Evolutionary conservation across 495 filamentous ascomycete species (phyloP).

Genomic region (Thermochaetoides thermophila): DNA sequence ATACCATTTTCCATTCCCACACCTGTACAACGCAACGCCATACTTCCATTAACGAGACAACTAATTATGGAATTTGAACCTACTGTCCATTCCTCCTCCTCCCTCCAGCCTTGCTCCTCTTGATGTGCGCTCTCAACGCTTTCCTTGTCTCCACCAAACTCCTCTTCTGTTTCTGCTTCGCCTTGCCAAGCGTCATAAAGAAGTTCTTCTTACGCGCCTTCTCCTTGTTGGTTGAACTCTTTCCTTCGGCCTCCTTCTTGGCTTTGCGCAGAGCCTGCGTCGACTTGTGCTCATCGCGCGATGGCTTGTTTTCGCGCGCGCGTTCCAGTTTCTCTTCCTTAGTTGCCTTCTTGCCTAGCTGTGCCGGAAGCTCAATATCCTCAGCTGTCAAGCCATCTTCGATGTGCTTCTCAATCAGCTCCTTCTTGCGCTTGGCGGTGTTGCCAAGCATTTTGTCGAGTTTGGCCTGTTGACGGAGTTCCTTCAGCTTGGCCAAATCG

Average conservation of each 20-base stretch:
- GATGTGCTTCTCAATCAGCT: conserved; percentile 43
- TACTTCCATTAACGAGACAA: too few relatives aligned
- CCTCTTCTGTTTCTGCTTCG: conserved; percentile 80
- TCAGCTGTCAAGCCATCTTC: conserved; percentile 78
- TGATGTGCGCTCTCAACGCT: conserved; percentile 65
- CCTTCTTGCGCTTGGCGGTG: conserved; percentile 29
- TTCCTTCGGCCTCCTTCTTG: conserved; percentile 72
- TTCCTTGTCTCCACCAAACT: conserved; percentile 71
- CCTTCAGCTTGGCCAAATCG: conserved; percentile 80
- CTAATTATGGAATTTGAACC: too few relatives aligned
- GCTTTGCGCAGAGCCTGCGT: conserved; percentile 67
- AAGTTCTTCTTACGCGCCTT: conserved; percentile 96
- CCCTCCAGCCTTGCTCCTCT: conserved; percentile 71
- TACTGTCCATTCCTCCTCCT: conserved; percentile 62
- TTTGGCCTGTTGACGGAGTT: conserved; percentile 60
- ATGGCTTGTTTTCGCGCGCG: conserved; percentile 59
- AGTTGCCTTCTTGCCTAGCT: conserved; percentile 46
- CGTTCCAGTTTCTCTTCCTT: conserved; percentile 71
- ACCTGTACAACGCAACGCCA: background rate
- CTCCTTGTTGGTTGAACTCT: conserved; percentile 95
- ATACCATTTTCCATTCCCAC: background rate
- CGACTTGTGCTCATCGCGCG: conserved; percentile 62
- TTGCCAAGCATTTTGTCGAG: conserved; percentile 44
- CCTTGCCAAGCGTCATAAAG: conserved; percentile 92
- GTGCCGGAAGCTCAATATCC: conserved; percentile 69